These are phyloP conservation scores for Chaetomium sp. DNA, from an alignment of 2,329 filamentous ascomycete genomes.

Conservation along the genomic window DNA sequence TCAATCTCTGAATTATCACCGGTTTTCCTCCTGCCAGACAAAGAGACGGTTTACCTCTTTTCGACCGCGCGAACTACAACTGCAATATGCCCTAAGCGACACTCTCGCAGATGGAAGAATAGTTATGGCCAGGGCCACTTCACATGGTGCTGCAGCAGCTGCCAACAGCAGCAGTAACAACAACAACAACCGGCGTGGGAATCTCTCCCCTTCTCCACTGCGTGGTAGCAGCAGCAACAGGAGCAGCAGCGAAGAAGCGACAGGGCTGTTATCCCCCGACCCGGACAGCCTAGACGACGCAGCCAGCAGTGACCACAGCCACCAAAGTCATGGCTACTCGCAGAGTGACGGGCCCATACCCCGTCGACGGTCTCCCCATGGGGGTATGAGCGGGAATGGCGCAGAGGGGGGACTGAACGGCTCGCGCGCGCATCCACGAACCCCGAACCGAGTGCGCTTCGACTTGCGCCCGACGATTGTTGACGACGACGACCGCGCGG, in stretches of 20 bases:
- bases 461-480: slow-evolving; percentile 47
- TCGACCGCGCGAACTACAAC: slow-evolving; percentile 5
- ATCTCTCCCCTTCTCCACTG: too few species aligned
- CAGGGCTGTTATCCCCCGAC: slow-evolving; percentile 24
- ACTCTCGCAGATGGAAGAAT: not conserved
- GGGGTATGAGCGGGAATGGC: not conserved
- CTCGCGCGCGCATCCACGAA: slow-evolving; percentile 30
- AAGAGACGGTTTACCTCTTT: not conserved
- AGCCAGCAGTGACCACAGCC: slow-evolving; percentile 8
- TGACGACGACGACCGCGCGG: slow-evolving; percentile 13
- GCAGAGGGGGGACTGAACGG: too few species aligned
- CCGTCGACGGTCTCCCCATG: slow-evolving; percentile 5
- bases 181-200: not conserved
- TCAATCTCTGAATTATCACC: too few species aligned
- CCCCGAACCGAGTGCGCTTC: slow-evolving; percentile 69
- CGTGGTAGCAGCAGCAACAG: too few species aligned
- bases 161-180: slow-evolving; percentile 4
- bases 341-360: slow-evolving; percentile 4
- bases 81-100: slow-evolving; percentile 24
- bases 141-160: slow-evolving; percentile 21
- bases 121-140: slow-evolving; percentile 27
- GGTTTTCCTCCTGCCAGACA: too few species aligned
- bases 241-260: slow-evolving; percentile 19
- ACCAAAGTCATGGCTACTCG: not conserved
- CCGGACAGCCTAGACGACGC: not conserved